These are phyloP conservation scores for Termitomyces heimii DNA, from an alignment of 768 basidiomycete genomes.

Conservation along the genomic window DNA sequence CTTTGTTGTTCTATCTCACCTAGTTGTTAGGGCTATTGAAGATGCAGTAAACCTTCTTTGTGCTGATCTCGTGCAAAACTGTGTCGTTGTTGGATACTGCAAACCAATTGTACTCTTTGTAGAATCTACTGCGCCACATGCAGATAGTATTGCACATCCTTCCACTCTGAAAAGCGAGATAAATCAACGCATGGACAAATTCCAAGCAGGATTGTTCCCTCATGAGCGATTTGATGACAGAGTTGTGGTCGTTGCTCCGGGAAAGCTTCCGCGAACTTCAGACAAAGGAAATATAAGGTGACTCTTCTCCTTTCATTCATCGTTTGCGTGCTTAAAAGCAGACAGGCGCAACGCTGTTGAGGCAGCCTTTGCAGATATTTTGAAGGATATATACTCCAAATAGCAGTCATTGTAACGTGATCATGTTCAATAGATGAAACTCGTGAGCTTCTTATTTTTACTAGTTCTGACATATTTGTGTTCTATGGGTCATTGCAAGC, in stretches of 20 bases:
- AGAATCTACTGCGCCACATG: neutral
- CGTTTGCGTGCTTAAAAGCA: neutral
- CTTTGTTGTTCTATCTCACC: neutral
- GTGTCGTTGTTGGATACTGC: slow-evolving; percentile 5
- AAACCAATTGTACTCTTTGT: slow-evolving; percentile 8
- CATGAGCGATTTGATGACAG: neutral
- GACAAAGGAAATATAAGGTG: neutral
- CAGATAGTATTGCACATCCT: neutral
- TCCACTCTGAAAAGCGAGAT: neutral
- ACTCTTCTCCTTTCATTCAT: neutral
- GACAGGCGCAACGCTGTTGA: neutral
- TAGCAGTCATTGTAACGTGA: neutral
- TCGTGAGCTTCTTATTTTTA: too few relatives aligned
- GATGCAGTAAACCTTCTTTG: neutral
- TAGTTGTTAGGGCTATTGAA: slow-evolving; percentile 1
- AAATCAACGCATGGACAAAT: neutral
- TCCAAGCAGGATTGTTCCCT: neutral
- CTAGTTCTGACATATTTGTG: too few relatives aligned
- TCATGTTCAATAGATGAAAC: neutral
- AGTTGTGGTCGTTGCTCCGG: neutral
- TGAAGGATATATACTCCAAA: neutral
- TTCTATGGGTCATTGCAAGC: too few relatives aligned
- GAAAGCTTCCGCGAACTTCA: neutral
- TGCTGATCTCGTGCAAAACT: slow-evolving; percentile 1
- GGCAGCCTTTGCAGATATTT: neutral